Base-by-base conservation (phyloP, 345 rosid species). In the Gossypium bickii region DNA sequence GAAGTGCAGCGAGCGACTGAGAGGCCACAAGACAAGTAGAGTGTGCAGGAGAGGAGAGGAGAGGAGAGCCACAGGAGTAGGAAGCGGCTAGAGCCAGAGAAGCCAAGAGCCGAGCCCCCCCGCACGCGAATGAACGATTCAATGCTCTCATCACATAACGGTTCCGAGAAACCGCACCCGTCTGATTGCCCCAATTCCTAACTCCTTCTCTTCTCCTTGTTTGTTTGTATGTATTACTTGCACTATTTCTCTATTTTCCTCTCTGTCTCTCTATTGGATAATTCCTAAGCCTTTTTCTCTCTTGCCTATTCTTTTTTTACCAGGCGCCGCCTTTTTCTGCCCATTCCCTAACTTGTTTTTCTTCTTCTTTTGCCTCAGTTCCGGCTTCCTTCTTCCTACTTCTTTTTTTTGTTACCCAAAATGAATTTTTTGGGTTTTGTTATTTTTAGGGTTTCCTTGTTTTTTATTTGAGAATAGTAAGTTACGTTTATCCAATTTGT, bases 71-170 rank as follows among this genome's bases (percentile, higher is more conserved):
- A 25, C 63, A 58, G 7, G 38, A 58, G 63, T 4, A 58, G 16
- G 34, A 12, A 5, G 38, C 9, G 34, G 63, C 63, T 59, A 15
- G 34, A 59, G 63, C 63, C 63, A 59, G 7, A 59, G 15, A 24
- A 24, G 63, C 63, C 38, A 24, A 11, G 8, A 73, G 88, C 86
- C 79, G 65, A 58, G 81, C 75, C 63, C 51, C 41, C 51, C 51
- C 9, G 22, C 9, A n/a, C 63, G 22, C 38, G 63, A 59, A 59
- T 24, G 63, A 59, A 59, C 63, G 8, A 59, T 12, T 24, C 38
- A 59, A 12, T 13, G 38, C 34, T 59, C 63, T 24, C 18, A 52
- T 52, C 57, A 16, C 63, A 59, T 59, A 59, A 59, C 63, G 41
- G 63, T 59, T 59, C 63, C 63, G 38, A 25, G 63, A 59, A 59